Base-by-base conservation (phyloP, 1,284 basidiomycete genomes). In the Mycena citricolor region DNA sequence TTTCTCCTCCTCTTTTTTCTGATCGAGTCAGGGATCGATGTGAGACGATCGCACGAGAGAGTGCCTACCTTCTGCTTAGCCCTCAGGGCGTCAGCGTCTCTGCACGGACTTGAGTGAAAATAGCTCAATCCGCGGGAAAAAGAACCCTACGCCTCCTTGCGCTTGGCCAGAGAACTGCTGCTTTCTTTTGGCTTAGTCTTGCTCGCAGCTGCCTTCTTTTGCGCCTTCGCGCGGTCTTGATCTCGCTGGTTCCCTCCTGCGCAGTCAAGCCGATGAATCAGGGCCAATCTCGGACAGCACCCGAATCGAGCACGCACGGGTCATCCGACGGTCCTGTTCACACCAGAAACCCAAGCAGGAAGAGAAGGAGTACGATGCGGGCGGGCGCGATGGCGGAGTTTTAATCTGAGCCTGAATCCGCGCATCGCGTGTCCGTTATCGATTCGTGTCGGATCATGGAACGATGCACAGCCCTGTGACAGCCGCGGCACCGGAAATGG, bases 181-280 rank as follows among this genome's bases (percentile, higher is more conserved):
- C 81, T 85, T 62, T 89, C 84, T 65, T 87, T 89, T 30, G 78
- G 63, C 62, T 83, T 83, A 62, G 83, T 83, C 39, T 63, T 62
- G 5, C 52, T 53, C 2, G 68, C 62, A 13, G 72, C 75, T 5
- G 69, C 65, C 63, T 87, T 88, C 70, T 90, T 90, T 69, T 81
- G 79, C 8, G 84, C 81, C 61, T 80, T 82, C 23, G 65, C 62
- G 53, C 86, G 84, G 62, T 85, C 86, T 63, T 68, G 73, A 13
- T 90, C 86, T 42, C 86, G 79, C 63, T 90, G 86, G 61, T 90
- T 88, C 55, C 86, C 86, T 59, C 86, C 86, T 90, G 57, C n/a
- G n/a, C n/a, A n/a, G n/a, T n/a, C n/a, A n/a, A n/a, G n/a, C n/a
- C n/a, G n/a, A n/a, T n/a, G n/a, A n/a, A n/a, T n/a, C n/a, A n/a